Base-by-base conservation (phyloP, 208 protist species). In the Borovskyia barvae region DNA sequence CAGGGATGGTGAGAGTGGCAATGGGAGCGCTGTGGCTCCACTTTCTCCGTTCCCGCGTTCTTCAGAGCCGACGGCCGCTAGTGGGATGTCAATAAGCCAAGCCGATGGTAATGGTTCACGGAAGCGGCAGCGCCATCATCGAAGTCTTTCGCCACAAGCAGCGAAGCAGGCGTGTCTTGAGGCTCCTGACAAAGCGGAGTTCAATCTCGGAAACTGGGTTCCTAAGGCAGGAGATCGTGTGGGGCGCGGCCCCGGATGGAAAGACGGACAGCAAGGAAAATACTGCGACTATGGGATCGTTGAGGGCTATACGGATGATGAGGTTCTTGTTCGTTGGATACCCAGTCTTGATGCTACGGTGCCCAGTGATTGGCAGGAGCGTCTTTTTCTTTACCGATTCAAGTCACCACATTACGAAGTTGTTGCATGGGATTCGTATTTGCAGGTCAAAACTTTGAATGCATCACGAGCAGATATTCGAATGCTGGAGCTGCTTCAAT, bases 311-410 rank as follows among this genome's bases (percentile, higher is more conserved):
- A 90, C 82, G 14, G 49, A 68, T 15, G 51, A 74, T 6, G 79
- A 90, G 54, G 69, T 92, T 9, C 56, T 91, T 15, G 80, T 94
- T 11, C 68, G 66, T 48, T 94, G 87, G 87, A 30, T 87, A 39
- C 58, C 42, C 25, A 92, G 77, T 56, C 58, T 71, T 6, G 84
- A 94, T 64, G 58, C 64, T 26, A 12, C 43, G 17, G 17, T 49
- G 6, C 35, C 62, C 5, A 56, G 58, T n/a, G 53, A 53, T 9
- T 57, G 70, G 12, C n/a, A 54, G 32, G 67, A 52, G 1, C 57
- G 74, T 15, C 54, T 88, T 45, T 94, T 80, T 61, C 63, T 77
- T 7, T 94, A 94, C 62, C 74, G 46, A n/a, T 92, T 80, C 46
- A 69, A 52, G 25, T 47, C 59, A 11, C 77, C 87, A 3, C 28